These are phyloP conservation scores for Peterozyma toletana DNA, from an alignment of 805 yeast genomes.

Conservation along the genomic window DNA sequence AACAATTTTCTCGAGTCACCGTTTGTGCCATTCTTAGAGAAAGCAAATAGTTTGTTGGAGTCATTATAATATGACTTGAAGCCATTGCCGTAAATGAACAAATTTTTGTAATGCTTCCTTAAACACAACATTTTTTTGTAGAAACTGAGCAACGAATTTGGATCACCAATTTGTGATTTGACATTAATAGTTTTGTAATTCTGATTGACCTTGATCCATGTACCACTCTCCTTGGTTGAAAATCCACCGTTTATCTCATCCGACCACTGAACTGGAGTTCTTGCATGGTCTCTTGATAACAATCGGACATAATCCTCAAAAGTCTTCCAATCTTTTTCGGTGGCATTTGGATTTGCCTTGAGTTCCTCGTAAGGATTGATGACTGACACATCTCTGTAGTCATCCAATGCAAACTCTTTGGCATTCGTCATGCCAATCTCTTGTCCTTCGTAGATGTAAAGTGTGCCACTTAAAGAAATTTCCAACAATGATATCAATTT, in stretches of 20 bases:
- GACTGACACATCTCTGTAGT: conserved; percentile 44
- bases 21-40: conserved; percentile 23
- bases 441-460: conserved; percentile 55
- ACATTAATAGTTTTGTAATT: conserved; percentile 43
- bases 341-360: conserved; percentile 1
- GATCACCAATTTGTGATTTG: conserved; percentile 35
- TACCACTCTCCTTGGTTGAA: conserved; percentile 28
- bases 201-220: conserved; percentile 49
- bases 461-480: conserved; percentile 43
- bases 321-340: conserved; percentile 20
- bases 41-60: conserved; percentile 33
- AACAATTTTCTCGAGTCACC: conserved; percentile 22
- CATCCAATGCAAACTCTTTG: conserved; percentile 35
- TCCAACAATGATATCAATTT: conserved; percentile 41
- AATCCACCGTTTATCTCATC: conserved; percentile 37
- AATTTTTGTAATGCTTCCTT: conserved; percentile 37
- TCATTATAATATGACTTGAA: conserved; percentile 36
- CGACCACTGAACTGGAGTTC: conserved; percentile 55
- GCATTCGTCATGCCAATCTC: conserved; percentile 51
- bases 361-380: conserved; percentile 30
- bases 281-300: conserved; percentile 43
- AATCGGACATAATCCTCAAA: conserved; percentile 24
- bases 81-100: conserved; percentile 34
- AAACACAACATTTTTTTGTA: conserved; percentile 34
- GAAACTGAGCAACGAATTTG: conserved; percentile 36